Conservation (phyloP, 2,329 filamentous ascomycete genomes). For the Leptoxyphium fumago region DNA sequence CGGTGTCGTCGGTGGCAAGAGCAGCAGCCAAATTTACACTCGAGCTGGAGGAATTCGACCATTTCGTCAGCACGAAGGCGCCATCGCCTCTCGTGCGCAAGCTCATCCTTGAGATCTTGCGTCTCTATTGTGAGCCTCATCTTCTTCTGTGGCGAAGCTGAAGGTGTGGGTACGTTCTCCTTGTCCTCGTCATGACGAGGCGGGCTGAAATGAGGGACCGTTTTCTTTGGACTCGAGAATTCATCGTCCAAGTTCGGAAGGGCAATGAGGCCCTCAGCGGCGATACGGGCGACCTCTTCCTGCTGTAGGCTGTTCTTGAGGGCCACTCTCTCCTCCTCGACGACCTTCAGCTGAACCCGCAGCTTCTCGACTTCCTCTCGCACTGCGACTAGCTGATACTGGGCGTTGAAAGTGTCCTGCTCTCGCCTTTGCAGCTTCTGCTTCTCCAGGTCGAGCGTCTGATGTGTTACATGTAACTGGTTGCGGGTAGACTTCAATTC, state of each 20-base stretch:
- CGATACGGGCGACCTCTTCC: constrained; percentile 58
- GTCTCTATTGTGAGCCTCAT: constrained; percentile 16
- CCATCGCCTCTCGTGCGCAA: constrained; percentile 39
- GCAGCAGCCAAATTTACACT: constrained; percentile 56
- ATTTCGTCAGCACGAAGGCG: constrained; percentile 57
- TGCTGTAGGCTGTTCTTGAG: constrained; percentile 58
- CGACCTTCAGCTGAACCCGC: constrained; percentile 45
- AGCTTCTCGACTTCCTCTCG: constrained; percentile 54
- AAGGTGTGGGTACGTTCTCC: constrained; percentile 31
- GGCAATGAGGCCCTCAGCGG: constrained; percentile 55
- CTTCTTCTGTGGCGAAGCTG: constrained; percentile 11
- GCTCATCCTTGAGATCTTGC: constrained; percentile 35
- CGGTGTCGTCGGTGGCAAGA: constrained; percentile 29
- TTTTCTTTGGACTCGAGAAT: constrained; percentile 48
- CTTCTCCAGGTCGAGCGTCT: constrained; percentile 48
- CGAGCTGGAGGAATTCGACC: constrained; percentile 60
- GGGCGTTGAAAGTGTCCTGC: constrained; percentile 53
- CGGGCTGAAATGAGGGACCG: constrained; percentile 26
- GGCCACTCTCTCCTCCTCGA: constrained; percentile 61
- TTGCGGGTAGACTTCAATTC: constrained; percentile 50
- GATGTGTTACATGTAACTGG: constrained; percentile 41
- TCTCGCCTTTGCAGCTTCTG: constrained; percentile 46
- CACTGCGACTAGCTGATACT: constrained; percentile 49
- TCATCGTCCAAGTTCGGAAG: constrained; percentile 46
- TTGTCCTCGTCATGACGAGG: constrained; percentile 34